Evolutionary conservation across 345 rosid genomes (phyloP), one percentile per base, ranked within the genome.

Genomic region (Pugionium cornutum): DNA sequence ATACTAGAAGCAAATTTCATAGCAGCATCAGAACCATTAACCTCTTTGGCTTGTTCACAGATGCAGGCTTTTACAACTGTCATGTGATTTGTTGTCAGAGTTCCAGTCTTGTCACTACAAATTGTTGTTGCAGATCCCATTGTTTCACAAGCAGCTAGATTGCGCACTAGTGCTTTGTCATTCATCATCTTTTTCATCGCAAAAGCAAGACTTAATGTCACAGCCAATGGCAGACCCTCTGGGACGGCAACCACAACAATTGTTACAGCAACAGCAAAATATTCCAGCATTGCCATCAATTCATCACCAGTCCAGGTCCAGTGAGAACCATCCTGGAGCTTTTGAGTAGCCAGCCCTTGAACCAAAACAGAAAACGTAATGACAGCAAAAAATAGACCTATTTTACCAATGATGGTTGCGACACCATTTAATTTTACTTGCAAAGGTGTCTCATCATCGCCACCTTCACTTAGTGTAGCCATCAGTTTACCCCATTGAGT

Each of bases 211-310:
- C 96, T 92, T 72, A 89, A 67, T 0, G 98, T 88, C 64, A 92
- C 98, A 48, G 98, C 98, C 76, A 92, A 72, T 30, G 98, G 98
- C 54, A 92, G 74, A 39, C 98, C 98, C 73, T 88, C 97, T 28
- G 98, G 97, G 54, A 92, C 90, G 29, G 97, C 98, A 60, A 89
- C 97, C 61, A 92, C 97, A 32, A 89, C 95, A 66, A 92, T 92
- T 34, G 98, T 92, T 26, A 89, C 92, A 45, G 96, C 97, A 45
- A 88, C 54, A 2, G 97, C 94, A 9, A 92, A 83, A 72, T 76
- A 88, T 75, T 82, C 91, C 57, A 89, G 80, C 39, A 92, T 75
- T 6, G 80, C 75, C 85, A 66, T 77, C 28, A 84, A 81, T n/a
- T 87, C 92, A 60, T 86, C 91, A 51, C 86, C 94, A 28, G 85